Base-by-base conservation (phyloP, 441 rosid genomes). In the Aleurites moluccanus region DNA sequence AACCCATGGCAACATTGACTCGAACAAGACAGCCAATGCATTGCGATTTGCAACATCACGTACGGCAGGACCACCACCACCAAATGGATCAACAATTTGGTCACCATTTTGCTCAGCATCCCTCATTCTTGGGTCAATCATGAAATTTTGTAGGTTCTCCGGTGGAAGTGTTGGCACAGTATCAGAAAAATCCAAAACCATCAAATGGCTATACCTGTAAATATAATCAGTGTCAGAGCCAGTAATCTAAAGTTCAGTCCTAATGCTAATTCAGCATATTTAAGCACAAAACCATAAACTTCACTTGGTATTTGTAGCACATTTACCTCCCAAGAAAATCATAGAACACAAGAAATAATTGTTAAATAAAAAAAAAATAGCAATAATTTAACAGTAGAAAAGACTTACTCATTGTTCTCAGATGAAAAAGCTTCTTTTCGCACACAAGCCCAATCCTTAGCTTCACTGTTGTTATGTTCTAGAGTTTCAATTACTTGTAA, bases 1-100 rank as follows among this genome's bases (percentile, higher is more conserved):
- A 80, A 77, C 91, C 96, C 92, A 90, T 11, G 97, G 98, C 80
- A 91, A 89, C 81, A 91, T 80, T 4, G 98, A 91, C 78, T 90
- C 96, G 11, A 93, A 68, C 67, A 93, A 85, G 73, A 88, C 94
- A 10, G 91, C 90, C 53, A 90, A 70, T 6, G 88, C 83, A 80
- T 82, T 88, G 53, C 89, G 84, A 79, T 91, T 87, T 18, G 89
- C 92, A 73, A 89, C 82, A 75, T 85, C 85, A 55, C 85, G 89
- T 61, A 70, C 84, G 28, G 79, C 79, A 60, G 85, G 84, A 64
- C 67, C 87, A 6, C 73, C 85, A 10, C 71, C 85, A 7, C 55
- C 87, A 2, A 75, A 81, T 42, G 80, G 86, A 78, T 79, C 82
- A 70, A 68, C 90, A 75, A 75, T 76, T 72, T 67, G 86, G 11